phyloP scores from a whole-genome alignment of 2,329 filamentous ascomycete species.

The Cladophialophora carrionii region DNA sequence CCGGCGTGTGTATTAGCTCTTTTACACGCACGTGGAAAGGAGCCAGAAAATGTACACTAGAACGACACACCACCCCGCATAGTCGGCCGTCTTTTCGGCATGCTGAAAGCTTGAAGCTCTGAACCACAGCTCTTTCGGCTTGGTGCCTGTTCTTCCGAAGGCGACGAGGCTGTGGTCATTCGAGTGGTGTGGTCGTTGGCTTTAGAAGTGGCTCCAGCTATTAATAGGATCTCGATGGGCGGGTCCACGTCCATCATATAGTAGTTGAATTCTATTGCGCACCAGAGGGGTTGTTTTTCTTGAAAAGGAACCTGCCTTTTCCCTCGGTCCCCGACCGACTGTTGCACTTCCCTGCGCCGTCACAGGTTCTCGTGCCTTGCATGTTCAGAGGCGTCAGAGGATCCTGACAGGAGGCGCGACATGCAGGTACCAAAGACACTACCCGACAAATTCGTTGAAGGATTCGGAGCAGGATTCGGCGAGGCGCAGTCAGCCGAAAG shows the following conservation, averaged over 20 bases:
- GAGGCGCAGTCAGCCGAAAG: conserved; percentile 14
- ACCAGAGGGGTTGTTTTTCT: not conserved
- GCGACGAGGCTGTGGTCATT: not conserved
- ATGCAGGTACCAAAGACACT: conserved; percentile 11
- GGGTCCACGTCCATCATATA: not conserved
- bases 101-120: not conserved
- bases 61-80: not conserved
- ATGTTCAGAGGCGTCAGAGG: conserved; percentile 4
- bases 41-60: conserved; percentile 1
- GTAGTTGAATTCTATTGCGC: not conserved
- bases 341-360: too few relatives aligned
- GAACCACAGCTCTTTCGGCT: not conserved
- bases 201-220: conserved; percentile 8
- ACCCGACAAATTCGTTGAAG: not conserved
- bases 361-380: conserved; percentile 3
- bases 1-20: not conserved
- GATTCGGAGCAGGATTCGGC: conserved; percentile 8
- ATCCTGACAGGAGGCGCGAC: conserved; percentile 3
- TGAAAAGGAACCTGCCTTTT: not conserved
- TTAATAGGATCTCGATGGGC: conserved; percentile 11
- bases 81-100: not conserved
- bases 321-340: not conserved
- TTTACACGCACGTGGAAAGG: not conserved
- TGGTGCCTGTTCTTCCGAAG: not conserved
- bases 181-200: not conserved